Conservation (phyloP, 2,329 filamentous ascomycete species). For the Ceratocystis ficicola region DNA sequence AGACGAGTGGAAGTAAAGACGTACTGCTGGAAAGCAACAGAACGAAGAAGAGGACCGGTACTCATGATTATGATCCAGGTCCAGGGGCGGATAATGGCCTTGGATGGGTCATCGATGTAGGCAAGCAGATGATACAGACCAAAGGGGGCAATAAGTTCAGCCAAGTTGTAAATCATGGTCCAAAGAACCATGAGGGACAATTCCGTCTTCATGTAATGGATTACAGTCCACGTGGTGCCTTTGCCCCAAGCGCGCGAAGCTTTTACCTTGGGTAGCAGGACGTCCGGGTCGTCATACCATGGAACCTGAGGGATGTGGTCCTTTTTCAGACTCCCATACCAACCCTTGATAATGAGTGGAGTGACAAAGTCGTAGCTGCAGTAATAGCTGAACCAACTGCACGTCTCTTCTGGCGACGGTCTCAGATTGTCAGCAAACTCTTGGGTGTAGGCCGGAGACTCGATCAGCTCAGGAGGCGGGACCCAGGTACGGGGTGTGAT, state of each 20-base stretch:
- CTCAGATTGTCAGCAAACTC: conserved; percentile 22
- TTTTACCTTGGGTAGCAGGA: conserved; percentile 36
- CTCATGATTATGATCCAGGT: conserved; percentile 45
- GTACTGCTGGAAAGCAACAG: conserved; percentile 44
- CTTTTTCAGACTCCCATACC: conserved; percentile 35
- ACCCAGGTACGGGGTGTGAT: conserved; percentile 41
- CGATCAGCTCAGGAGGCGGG: conserved; percentile 29
- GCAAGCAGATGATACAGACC: conserved; percentile 41
- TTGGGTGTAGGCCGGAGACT: conserved; percentile 14
- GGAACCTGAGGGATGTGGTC: conserved; percentile 39
- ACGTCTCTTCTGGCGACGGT: conserved; percentile 41
- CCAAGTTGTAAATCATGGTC: conserved; percentile 30
- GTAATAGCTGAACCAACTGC: conserved; percentile 43
- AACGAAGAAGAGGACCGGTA: conserved; percentile 35
- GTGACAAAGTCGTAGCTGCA: conserved; percentile 42
- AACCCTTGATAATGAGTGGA: conserved; percentile 38
- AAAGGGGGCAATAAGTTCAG: conserved; percentile 42
- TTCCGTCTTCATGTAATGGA: conserved; percentile 35
- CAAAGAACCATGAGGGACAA: conserved; percentile 37
- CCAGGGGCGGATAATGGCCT: conserved; percentile 37
- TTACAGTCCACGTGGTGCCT: conserved; percentile 35
- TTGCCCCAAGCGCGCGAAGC: conserved; percentile 34
- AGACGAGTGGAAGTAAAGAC: conserved; percentile 43
- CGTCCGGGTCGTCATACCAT: conserved; percentile 44
- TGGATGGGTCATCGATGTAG: conserved; percentile 36